These are phyloP conservation scores for Linderniella brevidens DNA, from an alignment of 257 asterid genomes.

Conservation along the genomic window DNA sequence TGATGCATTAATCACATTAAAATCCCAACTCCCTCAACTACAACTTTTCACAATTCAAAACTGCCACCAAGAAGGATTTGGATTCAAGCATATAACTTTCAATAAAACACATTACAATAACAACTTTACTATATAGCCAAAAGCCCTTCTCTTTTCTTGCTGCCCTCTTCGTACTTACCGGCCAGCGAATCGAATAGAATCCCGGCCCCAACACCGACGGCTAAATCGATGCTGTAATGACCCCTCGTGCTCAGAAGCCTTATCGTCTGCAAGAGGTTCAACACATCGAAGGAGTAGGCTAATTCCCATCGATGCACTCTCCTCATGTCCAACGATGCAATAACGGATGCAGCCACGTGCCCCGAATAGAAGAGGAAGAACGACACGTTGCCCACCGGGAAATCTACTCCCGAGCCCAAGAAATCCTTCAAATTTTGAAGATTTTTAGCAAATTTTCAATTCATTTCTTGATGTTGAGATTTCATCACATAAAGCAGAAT, in stretches of 20 bases:
- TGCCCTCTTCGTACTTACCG: constrained; percentile 44
- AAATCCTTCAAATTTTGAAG: constrained; percentile 35
- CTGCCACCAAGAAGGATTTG: too few species aligned
- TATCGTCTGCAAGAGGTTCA: constrained; percentile 57
- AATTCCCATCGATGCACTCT: constrained; percentile 61
- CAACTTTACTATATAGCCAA: too few species aligned
- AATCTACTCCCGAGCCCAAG: constrained; percentile 87
- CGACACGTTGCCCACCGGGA: constrained; percentile 90
- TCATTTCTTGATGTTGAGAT: not conserved
- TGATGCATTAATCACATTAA: too few species aligned
- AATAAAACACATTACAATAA: too few species aligned
- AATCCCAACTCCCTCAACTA: too few species aligned
- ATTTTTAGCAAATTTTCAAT: too few species aligned
- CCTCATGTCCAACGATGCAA: constrained; percentile 85
- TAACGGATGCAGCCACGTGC: constrained; percentile 84
- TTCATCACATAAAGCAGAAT: too few species aligned
- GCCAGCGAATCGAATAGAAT: constrained; percentile 63
- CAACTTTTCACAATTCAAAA: too few species aligned
- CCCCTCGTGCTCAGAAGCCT: constrained; percentile 81
- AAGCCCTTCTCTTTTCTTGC: constrained; percentile 20
- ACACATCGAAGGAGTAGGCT: constrained; percentile 42
- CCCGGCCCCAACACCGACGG: constrained; percentile 79
- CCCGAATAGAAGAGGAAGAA: constrained; percentile 85
- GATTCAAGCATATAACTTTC: too few species aligned
- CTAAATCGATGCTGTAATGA: constrained; percentile 86